Base-by-base conservation (phyloP, 371 early-diverging fungal genomes). In the Thermomucor indicae-seudaticae region DNA sequence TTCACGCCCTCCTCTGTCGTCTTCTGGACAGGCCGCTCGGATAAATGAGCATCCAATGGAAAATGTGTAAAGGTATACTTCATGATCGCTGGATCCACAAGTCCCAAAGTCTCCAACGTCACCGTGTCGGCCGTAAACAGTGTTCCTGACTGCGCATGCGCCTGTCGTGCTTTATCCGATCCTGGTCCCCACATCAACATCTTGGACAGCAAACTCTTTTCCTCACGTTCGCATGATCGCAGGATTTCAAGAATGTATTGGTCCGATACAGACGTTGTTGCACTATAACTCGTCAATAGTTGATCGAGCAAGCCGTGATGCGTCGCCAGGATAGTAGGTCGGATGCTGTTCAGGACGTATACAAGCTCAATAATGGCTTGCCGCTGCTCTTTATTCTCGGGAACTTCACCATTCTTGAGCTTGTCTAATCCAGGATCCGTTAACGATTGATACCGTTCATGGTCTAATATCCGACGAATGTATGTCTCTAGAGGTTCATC, bases 71-170 rank as follows among this genome's bases (percentile, higher is more conserved):
- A 67, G 7, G 87, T 79, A 46, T 73, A 63, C 51, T 77, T 68
- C 89, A 90, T 87, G 62, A 79, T 53, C 3, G 53, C 64, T 4
- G 86, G 67, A 43, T 90, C 86, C 39, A 92, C 72, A 24, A 77
- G 57, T 24, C 74, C 73, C n/a, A 90, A 50, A 14, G 81, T 70
- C 46, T 89, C 87, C 49, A 62, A 56, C 4, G 47, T 78, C 55
- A 57, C 73, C 27, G 71, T 55, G 23, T 51, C 58, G 0, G 58
- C 60, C 20, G 62, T 62, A 27, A 72, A 44, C 16, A 73, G 44
- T 6, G 62, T 57, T 5, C 68, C 73, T 3, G 71, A 57, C 45
- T 76, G 73, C 8, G 68, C 62, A 47, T 66, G 68, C 0, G 63
- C 59, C 45, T 72, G 67, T 7, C 76, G 65, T 6, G 58, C 55